Evolutionary conservation across 2,329 filamentous ascomycete species (phyloP).

Genomic region (Sporothrix curviconia): DNA sequence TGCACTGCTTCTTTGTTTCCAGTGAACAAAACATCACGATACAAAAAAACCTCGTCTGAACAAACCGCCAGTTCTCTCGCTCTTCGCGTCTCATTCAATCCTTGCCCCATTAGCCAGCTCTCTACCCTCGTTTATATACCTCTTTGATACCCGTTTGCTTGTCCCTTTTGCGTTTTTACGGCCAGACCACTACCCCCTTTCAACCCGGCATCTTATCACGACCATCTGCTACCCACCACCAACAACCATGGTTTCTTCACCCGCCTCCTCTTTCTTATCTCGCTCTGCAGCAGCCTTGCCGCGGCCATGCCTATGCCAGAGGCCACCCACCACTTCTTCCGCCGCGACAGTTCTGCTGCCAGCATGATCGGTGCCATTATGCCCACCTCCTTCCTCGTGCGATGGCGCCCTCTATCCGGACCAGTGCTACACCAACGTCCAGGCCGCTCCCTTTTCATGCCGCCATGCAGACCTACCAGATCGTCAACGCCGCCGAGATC

Average conservation of each 20-base stretch:
- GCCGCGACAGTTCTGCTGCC: conserved; percentile 22
- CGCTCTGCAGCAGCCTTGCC: conserved; percentile 1
- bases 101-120: no score
- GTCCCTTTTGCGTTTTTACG: background rate
- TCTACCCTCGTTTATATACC: background rate
- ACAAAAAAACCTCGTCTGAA: no score
- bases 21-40: no score
- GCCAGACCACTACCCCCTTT: background rate
- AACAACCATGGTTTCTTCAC: background rate
- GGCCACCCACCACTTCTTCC: background rate
- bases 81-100: background rate
- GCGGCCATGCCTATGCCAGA: background rate
- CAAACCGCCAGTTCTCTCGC: no score
- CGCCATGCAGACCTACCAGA: conserved; percentile 51
- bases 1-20: no score
- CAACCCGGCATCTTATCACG: background rate
- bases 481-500: conserved; percentile 52
- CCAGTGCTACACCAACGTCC: conserved; percentile 60
- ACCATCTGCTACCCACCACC: no score
- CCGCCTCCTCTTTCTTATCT: background rate
- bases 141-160: background rate
- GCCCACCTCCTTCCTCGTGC: conserved; percentile 51
- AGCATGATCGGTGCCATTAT: conserved; percentile 47
- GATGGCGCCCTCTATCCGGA: conserved; percentile 35
- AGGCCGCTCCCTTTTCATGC: conserved; percentile 53